Evolutionary conservation across 768 basidiomycete species (phyloP).

Genomic region (Basidioascus undulatus): DNA sequence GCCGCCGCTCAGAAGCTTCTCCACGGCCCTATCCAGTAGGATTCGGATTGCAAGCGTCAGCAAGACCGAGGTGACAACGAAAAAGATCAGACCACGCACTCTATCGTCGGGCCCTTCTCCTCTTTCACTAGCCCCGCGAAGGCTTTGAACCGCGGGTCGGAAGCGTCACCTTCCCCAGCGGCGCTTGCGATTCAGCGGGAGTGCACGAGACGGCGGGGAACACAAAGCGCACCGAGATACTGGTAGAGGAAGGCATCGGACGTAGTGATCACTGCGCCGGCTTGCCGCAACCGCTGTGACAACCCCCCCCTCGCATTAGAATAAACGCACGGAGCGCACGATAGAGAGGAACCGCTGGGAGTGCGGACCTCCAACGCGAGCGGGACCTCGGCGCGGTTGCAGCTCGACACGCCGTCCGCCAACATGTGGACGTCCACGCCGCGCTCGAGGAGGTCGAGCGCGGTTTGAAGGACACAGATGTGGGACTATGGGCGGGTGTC

Average conservation of each 20-base stretch:
- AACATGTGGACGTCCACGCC: conserved; percentile 39
- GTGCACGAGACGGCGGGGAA: conserved; percentile 4
- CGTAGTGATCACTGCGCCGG: conserved; percentile 48
- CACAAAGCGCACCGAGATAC: conserved; percentile 29
- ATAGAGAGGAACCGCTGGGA: background rate
- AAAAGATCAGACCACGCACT: too few species aligned
- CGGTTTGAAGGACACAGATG: conserved; percentile 68
- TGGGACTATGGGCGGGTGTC: conserved; percentile 35
- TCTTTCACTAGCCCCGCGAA: conserved; percentile 54
- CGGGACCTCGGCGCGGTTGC: conserved; percentile 54
- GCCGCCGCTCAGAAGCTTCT: too few species aligned
- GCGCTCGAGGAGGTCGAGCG: conserved; percentile 32
- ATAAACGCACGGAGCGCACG: conserved; percentile 25
- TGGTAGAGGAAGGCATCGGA: conserved; percentile 64
- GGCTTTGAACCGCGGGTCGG: conserved; percentile 38
- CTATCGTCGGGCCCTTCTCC: conserved; percentile 40
- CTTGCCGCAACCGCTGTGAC: conserved; percentile 15
- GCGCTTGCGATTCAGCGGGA: background rate
- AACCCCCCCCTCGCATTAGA: too few species aligned
- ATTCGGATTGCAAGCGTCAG: too few species aligned
- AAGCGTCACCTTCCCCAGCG: conserved; percentile 29
- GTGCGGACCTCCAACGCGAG: conserved; percentile 30
- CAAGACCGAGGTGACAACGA: too few species aligned
- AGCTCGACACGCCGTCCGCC: conserved; percentile 65
- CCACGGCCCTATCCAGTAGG: too few species aligned